phyloP scores from a whole-genome alignment of 805 yeast genomes.

The Metschnikowia aberdeeniae region DNA sequence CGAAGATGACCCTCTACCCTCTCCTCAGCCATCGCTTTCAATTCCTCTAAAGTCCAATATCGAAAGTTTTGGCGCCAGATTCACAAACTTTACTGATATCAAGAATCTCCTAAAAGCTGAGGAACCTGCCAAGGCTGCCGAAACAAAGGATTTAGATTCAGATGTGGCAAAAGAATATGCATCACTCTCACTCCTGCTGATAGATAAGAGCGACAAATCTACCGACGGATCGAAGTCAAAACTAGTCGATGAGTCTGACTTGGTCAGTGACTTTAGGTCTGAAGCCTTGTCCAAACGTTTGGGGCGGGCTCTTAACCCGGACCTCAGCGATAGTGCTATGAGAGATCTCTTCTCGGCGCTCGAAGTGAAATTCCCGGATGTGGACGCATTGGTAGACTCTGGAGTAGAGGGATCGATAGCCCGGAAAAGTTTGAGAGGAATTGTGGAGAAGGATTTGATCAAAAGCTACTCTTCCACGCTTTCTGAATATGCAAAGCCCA shows the following conservation, averaged over 20 bases:
- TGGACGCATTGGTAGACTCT: slow-evolving; percentile 41
- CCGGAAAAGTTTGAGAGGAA: slow-evolving; percentile 56
- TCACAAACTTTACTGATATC: slow-evolving; percentile 32
- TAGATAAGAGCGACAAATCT: slow-evolving; percentile 7
- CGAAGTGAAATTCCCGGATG: slow-evolving; percentile 27
- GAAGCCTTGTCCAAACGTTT: slow-evolving; percentile 40
- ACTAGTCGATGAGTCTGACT: background rate
- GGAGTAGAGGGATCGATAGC: slow-evolving; percentile 55
- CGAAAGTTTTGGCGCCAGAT: slow-evolving; percentile 29
- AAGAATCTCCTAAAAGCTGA: slow-evolving; percentile 25
- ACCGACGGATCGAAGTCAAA: background rate
- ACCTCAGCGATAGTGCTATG: slow-evolving; percentile 32
- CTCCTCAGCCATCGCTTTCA: slow-evolving; percentile 44
- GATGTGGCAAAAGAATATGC: slow-evolving; percentile 48
- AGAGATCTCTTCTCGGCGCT: slow-evolving; percentile 31
- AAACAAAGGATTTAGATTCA: slow-evolving; percentile 7
- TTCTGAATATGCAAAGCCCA: slow-evolving; percentile 31
- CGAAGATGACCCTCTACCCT: slow-evolving; percentile 28
- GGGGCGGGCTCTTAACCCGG: slow-evolving; percentile 45
- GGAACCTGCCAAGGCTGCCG: slow-evolving; percentile 4
- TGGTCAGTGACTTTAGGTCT: slow-evolving; percentile 7
- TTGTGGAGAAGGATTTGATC: slow-evolving; percentile 57
- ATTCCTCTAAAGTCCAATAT: slow-evolving; percentile 38
- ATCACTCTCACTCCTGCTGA: slow-evolving; percentile 38
- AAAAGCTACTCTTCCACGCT: slow-evolving; percentile 43